Conservation (phyloP, 306 rosid genomes). For the Pyrus betulifolia region DNA sequence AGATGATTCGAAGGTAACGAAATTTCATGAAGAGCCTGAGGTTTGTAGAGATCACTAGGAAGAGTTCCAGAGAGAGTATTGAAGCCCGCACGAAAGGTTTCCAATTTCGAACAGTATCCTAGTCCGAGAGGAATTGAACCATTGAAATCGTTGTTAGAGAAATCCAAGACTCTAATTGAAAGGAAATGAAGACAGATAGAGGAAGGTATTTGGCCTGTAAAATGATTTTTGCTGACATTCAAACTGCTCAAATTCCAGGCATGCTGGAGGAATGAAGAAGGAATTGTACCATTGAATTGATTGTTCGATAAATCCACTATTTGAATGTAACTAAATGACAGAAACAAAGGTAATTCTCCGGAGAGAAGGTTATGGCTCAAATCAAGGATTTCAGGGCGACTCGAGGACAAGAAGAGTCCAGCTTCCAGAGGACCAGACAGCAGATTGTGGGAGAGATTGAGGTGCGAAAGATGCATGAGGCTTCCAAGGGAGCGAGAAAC, state of each 20-base stretch:
- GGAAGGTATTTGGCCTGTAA: not conserved
- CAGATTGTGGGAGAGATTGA: not conserved
- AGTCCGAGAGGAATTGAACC: not conserved
- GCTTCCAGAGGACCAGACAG: not conserved
- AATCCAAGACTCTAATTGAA: not conserved
- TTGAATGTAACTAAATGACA: not conserved
- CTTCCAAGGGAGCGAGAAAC: not conserved
- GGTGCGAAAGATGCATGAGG: not conserved
- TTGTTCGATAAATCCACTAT: not conserved
- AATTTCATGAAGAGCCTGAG: not conserved
- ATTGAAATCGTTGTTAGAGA: not conserved
- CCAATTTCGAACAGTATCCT: not conserved
- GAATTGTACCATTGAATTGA: not conserved
- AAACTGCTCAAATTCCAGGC: not conserved
- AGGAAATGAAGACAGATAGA: not conserved
- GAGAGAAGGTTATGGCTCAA: not conserved
- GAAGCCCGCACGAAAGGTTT: not conserved
- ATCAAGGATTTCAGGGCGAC: not conserved
- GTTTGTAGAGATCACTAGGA: not conserved
- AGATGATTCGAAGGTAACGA: not conserved
- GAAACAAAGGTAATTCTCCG: not conserved
- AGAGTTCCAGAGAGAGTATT: not conserved
- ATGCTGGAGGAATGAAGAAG: not conserved
- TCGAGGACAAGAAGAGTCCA: not conserved
- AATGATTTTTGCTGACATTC: not conserved